These are phyloP conservation scores for Cyclotella baltica DNA, from an alignment of 108 stramenopile species.

Conservation along the genomic window DNA sequence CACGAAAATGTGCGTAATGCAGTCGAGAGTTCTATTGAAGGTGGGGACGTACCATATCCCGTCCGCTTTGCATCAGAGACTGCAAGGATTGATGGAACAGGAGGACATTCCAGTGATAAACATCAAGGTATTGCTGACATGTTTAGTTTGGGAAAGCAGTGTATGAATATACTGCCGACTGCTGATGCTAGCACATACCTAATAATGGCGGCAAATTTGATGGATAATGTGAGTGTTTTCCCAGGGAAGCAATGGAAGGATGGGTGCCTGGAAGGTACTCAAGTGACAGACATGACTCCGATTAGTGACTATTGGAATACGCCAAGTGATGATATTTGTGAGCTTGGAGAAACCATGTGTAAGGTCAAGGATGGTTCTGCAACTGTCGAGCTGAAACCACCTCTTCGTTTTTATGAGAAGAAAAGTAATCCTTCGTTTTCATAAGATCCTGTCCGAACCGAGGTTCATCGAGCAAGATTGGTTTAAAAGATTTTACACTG, in stretches of 20 bases:
- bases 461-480: too few relatives aligned
- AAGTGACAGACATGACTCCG: conserved; percentile 6
- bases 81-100: too few relatives aligned
- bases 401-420: conserved; percentile 8
- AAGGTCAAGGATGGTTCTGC: not conserved
- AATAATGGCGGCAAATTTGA: conserved; percentile 11
- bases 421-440: too few relatives aligned
- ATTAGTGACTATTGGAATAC: conserved; percentile 5
- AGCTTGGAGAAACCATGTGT: conserved; percentile 6
- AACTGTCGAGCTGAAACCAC: not conserved
- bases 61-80: conserved; percentile 9
- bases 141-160: conserved; percentile 12
- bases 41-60: not conserved
- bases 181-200: not conserved
- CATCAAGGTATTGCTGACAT: conserved; percentile 16
- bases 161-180: conserved; percentile 4
- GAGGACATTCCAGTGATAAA: conserved; percentile 1
- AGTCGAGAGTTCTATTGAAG: not conserved
- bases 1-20: conserved; percentile 15
- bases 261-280: conserved; percentile 11
- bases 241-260: conserved; percentile 21
- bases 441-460: too few relatives aligned
- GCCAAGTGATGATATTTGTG: conserved; percentile 6
- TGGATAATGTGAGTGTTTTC: conserved; percentile 17
- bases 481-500: too few relatives aligned